These are phyloP conservation scores for Paramecium octaurelia DNA, from an alignment of 73 alveolate genomes.

Conservation along the genomic window DNA sequence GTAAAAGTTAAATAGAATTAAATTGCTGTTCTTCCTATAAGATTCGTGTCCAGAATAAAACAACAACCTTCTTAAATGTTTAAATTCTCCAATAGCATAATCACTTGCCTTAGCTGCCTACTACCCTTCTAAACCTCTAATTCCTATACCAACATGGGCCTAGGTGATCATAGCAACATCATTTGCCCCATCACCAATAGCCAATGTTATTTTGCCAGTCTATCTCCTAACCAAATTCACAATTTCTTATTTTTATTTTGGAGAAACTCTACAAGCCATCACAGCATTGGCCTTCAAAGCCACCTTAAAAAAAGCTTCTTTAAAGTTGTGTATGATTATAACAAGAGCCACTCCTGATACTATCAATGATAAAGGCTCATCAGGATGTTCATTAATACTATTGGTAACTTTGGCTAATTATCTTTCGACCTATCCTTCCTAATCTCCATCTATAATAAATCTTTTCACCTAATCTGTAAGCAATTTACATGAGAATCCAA, in stretches of 20 bases:
- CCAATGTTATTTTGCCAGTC: slow-evolving; percentile 74
- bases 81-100: slow-evolving; percentile 86
- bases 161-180: slow-evolving; percentile 93
- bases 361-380: slow-evolving; percentile 30
- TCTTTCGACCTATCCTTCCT: slow-evolving; percentile 60
- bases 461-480: slow-evolving; percentile 55
- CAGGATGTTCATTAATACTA: background rate
- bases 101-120: slow-evolving; percentile 88
- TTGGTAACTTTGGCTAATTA: background rate
- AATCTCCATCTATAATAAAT: slow-evolving; percentile 54
- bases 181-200: slow-evolving; percentile 95
- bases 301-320: slow-evolving; percentile 62
- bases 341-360: slow-evolving; percentile 57
- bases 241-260: slow-evolving; percentile 66
- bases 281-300: slow-evolving; percentile 61
- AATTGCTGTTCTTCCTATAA: slow-evolving; percentile 83
- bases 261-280: slow-evolving; percentile 70
- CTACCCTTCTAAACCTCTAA: slow-evolving; percentile 87
- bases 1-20: slow-evolving; percentile 79
- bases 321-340: slow-evolving; percentile 25
- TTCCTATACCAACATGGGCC: slow-evolving; percentile 95
- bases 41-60: slow-evolving; percentile 90
- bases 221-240: slow-evolving; percentile 64
- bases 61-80: slow-evolving; percentile 72
- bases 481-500: slow-evolving; percentile 65